Evolutionary conservation across 345 rosid species (phyloP).

Genomic region (Limnanthes douglasii): DNA sequence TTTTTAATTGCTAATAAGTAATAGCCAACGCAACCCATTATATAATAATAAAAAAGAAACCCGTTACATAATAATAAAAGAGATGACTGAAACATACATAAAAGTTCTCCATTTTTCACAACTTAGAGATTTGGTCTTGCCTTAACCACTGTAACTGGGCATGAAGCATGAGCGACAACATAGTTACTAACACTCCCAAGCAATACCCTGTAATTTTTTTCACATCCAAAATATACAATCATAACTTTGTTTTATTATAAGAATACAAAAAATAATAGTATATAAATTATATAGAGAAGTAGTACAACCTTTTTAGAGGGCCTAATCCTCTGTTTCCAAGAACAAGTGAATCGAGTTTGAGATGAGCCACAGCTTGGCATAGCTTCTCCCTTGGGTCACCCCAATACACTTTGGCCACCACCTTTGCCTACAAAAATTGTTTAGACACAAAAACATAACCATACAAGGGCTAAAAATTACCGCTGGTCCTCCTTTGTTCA

Average conservation of each 20-base stretch:
- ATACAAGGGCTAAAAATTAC: no score
- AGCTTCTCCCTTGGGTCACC: conserved; percentile 82
- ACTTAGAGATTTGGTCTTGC: no score
- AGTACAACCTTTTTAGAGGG: conserved; percentile 45
- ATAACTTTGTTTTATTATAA: background rate
- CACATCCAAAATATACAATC: background rate
- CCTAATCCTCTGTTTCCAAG: conserved; percentile 95
- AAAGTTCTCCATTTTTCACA: no score
- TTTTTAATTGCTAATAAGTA: no score
- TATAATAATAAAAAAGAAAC: no score
- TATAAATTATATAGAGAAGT: background rate
- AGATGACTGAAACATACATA: no score
- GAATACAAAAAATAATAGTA: background rate
- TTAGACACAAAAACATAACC: no score
- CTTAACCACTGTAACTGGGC: conserved; percentile 76
- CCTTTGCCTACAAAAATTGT: conserved; percentile 31
- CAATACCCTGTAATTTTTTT: conserved; percentile 31
- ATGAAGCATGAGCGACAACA: conserved; percentile 54
- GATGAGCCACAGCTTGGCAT: conserved; percentile 40
- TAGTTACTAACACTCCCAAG: conserved; percentile 72
- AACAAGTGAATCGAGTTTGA: conserved; percentile 60
- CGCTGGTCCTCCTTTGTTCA: no score
- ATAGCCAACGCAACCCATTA: no score
- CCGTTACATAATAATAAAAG: no score
- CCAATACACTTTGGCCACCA: conserved; percentile 70